Conservation (phyloP, 306 rosid genomes). For the Senna tora region DNA sequence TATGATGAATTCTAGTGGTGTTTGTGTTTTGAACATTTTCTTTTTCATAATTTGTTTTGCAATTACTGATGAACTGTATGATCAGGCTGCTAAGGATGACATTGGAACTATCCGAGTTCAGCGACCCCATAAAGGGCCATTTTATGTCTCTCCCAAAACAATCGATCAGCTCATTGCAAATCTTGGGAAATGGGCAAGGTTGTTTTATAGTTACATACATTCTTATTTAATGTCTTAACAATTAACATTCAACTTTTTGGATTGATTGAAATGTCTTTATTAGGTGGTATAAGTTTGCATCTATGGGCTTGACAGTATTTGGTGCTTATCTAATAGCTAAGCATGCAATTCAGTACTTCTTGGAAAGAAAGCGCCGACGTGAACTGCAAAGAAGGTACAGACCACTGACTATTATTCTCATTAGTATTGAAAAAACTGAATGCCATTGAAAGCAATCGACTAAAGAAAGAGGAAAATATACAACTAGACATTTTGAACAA, state of each 20-base stretch:
- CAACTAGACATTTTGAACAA: conserved; percentile 20
- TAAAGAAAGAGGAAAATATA: conserved; percentile 1
- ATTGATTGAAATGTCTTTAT: conserved; percentile 39
- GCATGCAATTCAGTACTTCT: conserved; percentile 67
- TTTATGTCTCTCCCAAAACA: conserved; percentile 86
- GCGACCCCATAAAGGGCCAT: conserved; percentile 94
- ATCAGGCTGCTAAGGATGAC: conserved; percentile 93
- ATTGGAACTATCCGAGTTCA: conserved; percentile 83
- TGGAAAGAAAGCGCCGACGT: conserved; percentile 71
- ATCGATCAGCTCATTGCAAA: conserved; percentile 90
- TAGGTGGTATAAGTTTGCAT: conserved; percentile 95
- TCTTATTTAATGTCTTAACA: conserved; percentile 5
- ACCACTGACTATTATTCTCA: conserved; percentile 31
- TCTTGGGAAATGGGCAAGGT: conserved; percentile 99
- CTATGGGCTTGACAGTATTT: conserved; percentile 75
- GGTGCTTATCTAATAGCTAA: conserved; percentile 85
- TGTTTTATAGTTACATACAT: conserved; percentile 31
- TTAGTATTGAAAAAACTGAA: conserved; percentile 36
- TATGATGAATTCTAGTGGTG: conserved; percentile 2
- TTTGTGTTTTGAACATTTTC: conserved; percentile 14
- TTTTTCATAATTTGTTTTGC: conserved; percentile 6
- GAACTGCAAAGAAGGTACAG: conserved; percentile 74
- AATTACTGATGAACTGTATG: conserved; percentile 37
- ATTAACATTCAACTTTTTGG: conserved; percentile 5
- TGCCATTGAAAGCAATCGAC: conserved; percentile 10